Percentiles rank a stretch among this genome's conserved stretches.
Evolutionary conservation across 2,329 filamentous ascomycete species (phyloP).

Genomic region (Fusarium albosuccineum): DNA sequence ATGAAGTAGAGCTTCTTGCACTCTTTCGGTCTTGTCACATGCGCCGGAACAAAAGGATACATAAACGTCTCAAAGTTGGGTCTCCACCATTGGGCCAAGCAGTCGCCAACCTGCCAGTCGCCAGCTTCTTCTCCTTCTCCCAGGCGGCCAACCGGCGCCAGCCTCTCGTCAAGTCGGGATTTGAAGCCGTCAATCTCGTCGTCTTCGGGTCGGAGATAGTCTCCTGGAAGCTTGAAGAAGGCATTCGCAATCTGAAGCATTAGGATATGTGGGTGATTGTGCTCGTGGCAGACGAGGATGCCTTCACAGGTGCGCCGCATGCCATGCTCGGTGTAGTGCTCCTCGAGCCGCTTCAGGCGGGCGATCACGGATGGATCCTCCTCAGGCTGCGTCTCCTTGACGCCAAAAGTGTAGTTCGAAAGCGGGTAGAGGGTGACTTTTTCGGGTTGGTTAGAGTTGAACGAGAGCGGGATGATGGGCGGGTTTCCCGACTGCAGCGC

Average conservation of each 20-base stretch:
- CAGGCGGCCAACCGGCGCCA: conserved; percentile 90
- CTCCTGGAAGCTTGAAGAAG: conserved; percentile 98
- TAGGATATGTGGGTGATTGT: conserved; percentile 98
- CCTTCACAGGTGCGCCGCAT: conserved; percentile 98
- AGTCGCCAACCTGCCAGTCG: conserved; percentile 95
- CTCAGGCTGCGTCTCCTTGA: conserved; percentile 97
- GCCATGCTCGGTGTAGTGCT: conserved; percentile 91
- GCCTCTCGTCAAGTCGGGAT: conserved; percentile 87
- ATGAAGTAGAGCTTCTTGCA: conserved; percentile 99
- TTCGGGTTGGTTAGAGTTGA: conserved; percentile 89
- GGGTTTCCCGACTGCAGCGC: conserved; percentile 82
- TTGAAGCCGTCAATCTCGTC: conserved; percentile 98
- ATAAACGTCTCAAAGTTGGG: conserved; percentile 99
- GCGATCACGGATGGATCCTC: conserved; percentile 97
- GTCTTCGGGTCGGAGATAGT: conserved; percentile 90
- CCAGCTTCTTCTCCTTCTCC: conserved; percentile 86
- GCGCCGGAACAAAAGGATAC: conserved; percentile 97
- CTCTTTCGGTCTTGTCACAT: conserved; percentile 96
- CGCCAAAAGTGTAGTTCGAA: conserved; percentile 98
- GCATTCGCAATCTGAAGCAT: conserved; percentile 99
- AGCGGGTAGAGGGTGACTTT: conserved; percentile 94
- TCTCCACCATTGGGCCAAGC: conserved; percentile 97
- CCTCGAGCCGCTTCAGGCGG: conserved; percentile 91
- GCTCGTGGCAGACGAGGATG: conserved; percentile 97
- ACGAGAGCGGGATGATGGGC: conserved; percentile 83